Evolutionary conservation across 1,139 yeast genomes (phyloP), one percentile per base, ranked within the genome.

Genomic region (Pichia sp.): DNA sequence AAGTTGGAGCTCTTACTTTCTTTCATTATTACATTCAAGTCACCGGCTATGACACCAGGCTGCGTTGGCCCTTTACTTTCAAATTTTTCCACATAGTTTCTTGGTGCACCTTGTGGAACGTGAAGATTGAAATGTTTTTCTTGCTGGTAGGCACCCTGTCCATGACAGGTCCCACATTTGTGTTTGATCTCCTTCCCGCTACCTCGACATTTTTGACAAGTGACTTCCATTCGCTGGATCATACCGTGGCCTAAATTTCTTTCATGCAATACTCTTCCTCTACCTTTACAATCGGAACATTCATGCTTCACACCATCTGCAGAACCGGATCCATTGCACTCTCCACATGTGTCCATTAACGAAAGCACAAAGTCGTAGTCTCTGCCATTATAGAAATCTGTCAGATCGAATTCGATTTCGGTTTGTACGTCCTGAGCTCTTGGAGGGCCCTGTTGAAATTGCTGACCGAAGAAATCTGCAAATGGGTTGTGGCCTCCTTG

Each of bases 221-320:
- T 77, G 52, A 84, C 79, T 67, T 88, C 92, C 63, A 91, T 78
- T 60, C 87, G 89, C 70, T 92, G 98, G 58, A 88, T 75, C 90
- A 93, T 88, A 7, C 93, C 93, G 9, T 95, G 96, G 0, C 90
- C 97, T 60, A 93, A 71, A 69, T 91, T 96, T 60, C 87, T 77
- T 54, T 83, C 78, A 55, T 85, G 79, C n/a, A 84, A 69, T 41
- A 81, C 72, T 42, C 84, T 74, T 34, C 99, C 99, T 27, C 74
- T 73, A 1, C 99, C 99, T 14, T 75, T 71, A 73, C 99, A 93
- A 53, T 74, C 74, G 1, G 69, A 63, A 74, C 99, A 93, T 27
- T 68, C 70, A 55, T 83, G 84, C 17, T 76, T 77, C 62, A 84
- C 70, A 33, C 92, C 89, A 69, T 91, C 97, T 49, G 83, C 80